phyloP scores from a whole-genome alignment of 75 land plant species.

The Chamaecyparis obtusa region DNA sequence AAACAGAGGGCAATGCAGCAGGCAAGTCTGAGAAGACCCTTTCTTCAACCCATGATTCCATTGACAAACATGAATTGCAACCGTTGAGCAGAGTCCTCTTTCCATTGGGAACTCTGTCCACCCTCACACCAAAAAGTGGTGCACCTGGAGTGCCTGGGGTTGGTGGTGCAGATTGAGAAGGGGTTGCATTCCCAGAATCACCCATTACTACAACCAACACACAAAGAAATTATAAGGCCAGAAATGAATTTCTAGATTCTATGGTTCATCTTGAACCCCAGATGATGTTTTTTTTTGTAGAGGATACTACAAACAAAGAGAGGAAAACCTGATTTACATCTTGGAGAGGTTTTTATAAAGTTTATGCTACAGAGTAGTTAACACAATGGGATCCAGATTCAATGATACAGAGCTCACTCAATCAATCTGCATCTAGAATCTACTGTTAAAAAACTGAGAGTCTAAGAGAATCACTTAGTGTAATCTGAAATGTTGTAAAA shows the following conservation, averaged over 20 bases:
- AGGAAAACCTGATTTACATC: conserved; percentile 49
- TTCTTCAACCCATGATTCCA: conserved; percentile 18
- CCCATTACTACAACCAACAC: conserved; percentile 14
- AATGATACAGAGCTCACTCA: neutral
- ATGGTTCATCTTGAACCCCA: neutral
- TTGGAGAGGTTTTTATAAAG: conserved; percentile 38
- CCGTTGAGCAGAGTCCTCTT: conserved; percentile 30
- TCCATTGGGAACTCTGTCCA: conserved; percentile 41
- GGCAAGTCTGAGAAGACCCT: conserved; percentile 39
- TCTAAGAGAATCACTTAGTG: no score
- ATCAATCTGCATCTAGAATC: neutral
- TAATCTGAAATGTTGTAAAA: no score
- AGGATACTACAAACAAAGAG: neutral
- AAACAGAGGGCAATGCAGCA: conserved; percentile 37
- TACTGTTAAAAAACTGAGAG: no score
- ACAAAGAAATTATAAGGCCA: neutral
- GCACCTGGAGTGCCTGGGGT: conserved; percentile 63
- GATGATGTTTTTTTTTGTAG: neutral
- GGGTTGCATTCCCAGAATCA: neutral
- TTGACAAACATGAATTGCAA: conserved; percentile 30
- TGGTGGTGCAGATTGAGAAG: conserved; percentile 30
- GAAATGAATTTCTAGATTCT: neutral
- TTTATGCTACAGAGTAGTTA: conserved; percentile 25
- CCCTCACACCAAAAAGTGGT: conserved; percentile 36
- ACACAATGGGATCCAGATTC: neutral